Conservation (phyloP, 2,329 filamentous ascomycete species). For the Polytolypa hystricis region DNA sequence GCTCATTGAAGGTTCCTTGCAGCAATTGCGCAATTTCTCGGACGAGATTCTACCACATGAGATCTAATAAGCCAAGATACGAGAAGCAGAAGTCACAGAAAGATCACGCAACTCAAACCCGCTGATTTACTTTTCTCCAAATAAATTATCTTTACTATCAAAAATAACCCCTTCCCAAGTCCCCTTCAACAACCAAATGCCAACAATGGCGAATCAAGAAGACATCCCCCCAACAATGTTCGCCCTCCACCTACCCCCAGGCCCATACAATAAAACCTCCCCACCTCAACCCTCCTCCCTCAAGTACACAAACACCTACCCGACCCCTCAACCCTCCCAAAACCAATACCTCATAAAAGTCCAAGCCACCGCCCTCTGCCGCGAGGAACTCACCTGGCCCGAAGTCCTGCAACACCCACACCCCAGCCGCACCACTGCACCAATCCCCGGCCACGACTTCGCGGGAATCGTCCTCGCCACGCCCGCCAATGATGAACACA, state of each 20-base stretch:
- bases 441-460: slow-evolving; percentile 32
- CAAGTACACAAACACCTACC: slow-evolving; percentile 24
- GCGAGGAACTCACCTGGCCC: slow-evolving; percentile 25
- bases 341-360: slow-evolving; percentile 34
- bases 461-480: slow-evolving; percentile 30
- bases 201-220: slow-evolving; percentile 25
- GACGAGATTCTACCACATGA: no score
- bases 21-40: no score
- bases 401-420: slow-evolving; percentile 14
- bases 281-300: slow-evolving; percentile 19
- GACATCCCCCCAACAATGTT: slow-evolving; percentile 28
- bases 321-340: slow-evolving; percentile 24
- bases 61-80: no score
- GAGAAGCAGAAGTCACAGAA: no score
- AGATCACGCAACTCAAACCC: no score
- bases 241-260: slow-evolving; percentile 27
- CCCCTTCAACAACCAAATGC: slow-evolving; percentile 10
- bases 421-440: slow-evolving; percentile 19
- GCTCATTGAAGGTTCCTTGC: no score
- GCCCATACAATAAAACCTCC: slow-evolving; percentile 11
- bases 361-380: slow-evolving; percentile 27
- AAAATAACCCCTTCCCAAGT: no score
- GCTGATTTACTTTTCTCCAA: no score
- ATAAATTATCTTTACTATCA: no score
- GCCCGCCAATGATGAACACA: slow-evolving; percentile 20